phyloP scores from a whole-genome alignment of 371 early-diverging fungal species.

The Smittium culicis region DNA sequence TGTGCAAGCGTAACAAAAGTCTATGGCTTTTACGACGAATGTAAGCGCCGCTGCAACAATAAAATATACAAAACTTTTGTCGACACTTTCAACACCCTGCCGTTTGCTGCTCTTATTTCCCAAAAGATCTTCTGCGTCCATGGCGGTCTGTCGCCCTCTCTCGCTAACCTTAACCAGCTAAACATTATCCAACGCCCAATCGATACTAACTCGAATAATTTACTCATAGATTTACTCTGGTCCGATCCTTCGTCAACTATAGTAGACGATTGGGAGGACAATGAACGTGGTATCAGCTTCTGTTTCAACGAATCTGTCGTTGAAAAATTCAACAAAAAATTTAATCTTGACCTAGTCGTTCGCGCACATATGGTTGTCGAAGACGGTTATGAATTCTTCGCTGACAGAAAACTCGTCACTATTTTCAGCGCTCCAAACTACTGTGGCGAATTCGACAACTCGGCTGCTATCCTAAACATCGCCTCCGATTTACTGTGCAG shows the following conservation, averaged over 20 bases:
- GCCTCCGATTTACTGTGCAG: slow-evolving; percentile 81
- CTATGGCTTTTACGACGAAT: slow-evolving; percentile 99
- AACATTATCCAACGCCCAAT: slow-evolving; percentile 83
- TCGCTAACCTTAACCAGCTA: slow-evolving; percentile 78
- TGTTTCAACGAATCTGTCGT: slow-evolving; percentile 81
- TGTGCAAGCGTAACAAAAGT: slow-evolving; percentile 93
- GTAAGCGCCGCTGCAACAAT: slow-evolving; percentile 84
- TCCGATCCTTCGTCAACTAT: slow-evolving; percentile 79
- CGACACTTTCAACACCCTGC: slow-evolving; percentile 84
- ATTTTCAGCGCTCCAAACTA: slow-evolving; percentile 93
- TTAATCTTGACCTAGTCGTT: slow-evolving; percentile 82
- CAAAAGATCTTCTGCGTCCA: slow-evolving; percentile 93
- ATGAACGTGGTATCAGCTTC: slow-evolving; percentile 83
- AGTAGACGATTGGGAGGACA: slow-evolving; percentile 72
- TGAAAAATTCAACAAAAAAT: slow-evolving; percentile 74
- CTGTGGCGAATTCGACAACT: slow-evolving; percentile 91
- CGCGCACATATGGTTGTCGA: slow-evolving; percentile 95
- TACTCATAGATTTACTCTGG: slow-evolving; percentile 91
- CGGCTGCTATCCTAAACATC: slow-evolving; percentile 96
- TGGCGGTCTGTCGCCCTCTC: slow-evolving; percentile 87
- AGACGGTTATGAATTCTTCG: slow-evolving; percentile 92
- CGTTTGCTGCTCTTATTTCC: slow-evolving; percentile 86
- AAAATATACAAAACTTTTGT: slow-evolving; percentile 89
- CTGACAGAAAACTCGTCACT: slow-evolving; percentile 83
- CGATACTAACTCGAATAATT: slow-evolving; percentile 87